Percentiles rank a stretch among this genome's conserved stretches.
Evolutionary conservation across 495 filamentous ascomycete genomes (phyloP).

Genomic region (Monascus purpureus): DNA sequence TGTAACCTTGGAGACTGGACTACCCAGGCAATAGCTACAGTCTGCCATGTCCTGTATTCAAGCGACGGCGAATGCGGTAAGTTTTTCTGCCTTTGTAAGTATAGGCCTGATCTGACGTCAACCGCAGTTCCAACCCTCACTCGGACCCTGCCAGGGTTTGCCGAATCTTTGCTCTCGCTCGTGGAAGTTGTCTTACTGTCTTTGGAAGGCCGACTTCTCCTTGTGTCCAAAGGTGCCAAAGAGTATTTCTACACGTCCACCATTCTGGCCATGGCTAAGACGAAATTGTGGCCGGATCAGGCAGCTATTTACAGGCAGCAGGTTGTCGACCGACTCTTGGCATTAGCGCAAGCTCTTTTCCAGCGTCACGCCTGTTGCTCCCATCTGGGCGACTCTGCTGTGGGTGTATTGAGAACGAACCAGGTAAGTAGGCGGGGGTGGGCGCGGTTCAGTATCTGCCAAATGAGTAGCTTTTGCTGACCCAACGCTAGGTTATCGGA

Average conservation of each 20-base stretch:
- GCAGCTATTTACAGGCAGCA: conserved; percentile 23
- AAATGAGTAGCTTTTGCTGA: no score
- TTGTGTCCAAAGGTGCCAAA: conserved; percentile 29
- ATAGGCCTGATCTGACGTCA: no score
- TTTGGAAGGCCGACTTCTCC: conserved; percentile 19
- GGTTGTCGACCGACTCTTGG: conserved; percentile 24
- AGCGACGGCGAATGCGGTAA: conserved; percentile 5
- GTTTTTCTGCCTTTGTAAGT: not conserved
- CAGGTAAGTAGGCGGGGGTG: no score
- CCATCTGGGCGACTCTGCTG: conserved; percentile 20
- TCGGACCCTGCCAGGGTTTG: conserved; percentile 19
- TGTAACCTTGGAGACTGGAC: conserved; percentile 28
- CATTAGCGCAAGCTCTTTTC: conserved; percentile 26
- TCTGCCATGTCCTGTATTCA: conserved; percentile 24
- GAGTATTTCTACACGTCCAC: conserved; percentile 33
- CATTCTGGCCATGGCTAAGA: conserved; percentile 25
- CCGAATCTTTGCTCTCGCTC: conserved; percentile 22
- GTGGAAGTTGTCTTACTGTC: conserved; percentile 21
- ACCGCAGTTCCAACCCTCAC: no score
- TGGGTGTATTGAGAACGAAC: conserved; percentile 22
- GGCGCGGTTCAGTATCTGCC: no score
- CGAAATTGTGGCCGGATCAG: conserved; percentile 24
- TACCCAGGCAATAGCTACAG: conserved; percentile 22
- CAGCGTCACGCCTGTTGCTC: conserved; percentile 21
- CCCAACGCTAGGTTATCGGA: no score